Evolutionary conservation across 2,329 filamentous ascomycete genomes (phyloP).

Genomic region (Pseudogymnoascus sp.): DNA sequence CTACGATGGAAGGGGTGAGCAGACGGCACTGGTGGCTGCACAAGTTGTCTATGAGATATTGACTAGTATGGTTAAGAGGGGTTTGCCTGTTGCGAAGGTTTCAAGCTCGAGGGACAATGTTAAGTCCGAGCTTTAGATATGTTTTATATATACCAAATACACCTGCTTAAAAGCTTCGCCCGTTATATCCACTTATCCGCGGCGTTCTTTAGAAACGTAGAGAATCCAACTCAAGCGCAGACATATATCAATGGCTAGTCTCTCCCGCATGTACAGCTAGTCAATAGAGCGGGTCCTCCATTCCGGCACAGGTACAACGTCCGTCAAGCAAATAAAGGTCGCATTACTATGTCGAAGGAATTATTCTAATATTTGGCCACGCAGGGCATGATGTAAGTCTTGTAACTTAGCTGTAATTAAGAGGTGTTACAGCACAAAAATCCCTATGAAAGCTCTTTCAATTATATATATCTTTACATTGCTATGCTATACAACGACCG

Average conservation of each 20-base stretch:
- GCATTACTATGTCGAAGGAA: background rate
- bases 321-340: background rate
- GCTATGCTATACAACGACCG: background rate
- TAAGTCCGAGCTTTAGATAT: background rate
- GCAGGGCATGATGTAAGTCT: background rate
- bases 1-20: constrained; percentile 75
- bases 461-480: background rate
- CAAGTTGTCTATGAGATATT: constrained; percentile 84
- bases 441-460: background rate
- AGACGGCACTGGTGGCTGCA: constrained; percentile 74
- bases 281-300: background rate
- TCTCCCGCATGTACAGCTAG: background rate
- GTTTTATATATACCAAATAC: background rate
- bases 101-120: background rate
- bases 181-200: background rate
- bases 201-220: background rate
- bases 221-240: background rate
- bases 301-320: background rate
- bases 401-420: background rate
- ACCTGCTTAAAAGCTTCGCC: background rate
- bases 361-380: background rate
- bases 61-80: constrained; percentile 64
- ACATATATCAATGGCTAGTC: background rate
- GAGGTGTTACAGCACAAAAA: background rate
- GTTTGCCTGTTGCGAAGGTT: constrained; percentile 25